phyloP scores from a whole-genome alignment of 2,329 filamentous ascomycete genomes.

The Colletotrichum zoysiae region DNA sequence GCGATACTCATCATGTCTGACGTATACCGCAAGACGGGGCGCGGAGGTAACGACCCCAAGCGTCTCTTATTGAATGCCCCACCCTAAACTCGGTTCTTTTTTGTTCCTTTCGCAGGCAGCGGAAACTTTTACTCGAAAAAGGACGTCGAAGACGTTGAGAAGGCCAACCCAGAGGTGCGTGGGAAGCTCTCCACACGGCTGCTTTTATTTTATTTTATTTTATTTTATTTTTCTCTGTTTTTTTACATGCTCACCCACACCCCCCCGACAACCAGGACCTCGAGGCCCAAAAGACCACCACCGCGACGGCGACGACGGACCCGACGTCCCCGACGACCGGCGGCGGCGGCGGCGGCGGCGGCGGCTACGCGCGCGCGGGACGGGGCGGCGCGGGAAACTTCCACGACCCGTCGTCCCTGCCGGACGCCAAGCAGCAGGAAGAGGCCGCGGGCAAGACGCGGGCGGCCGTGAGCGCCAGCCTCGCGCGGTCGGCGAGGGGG shows the following conservation, averaged over 20 bases:
- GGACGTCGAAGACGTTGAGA: slow-evolving; percentile 61
- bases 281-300: slow-evolving; percentile 49
- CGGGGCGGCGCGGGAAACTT: slow-evolving; percentile 75
- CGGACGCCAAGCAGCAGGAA: slow-evolving; percentile 50
- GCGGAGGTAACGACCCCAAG: slow-evolving; percentile 64
- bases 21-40: slow-evolving; percentile 65
- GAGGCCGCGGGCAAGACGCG: slow-evolving; percentile 51
- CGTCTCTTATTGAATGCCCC: neutral
- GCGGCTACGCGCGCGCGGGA: slow-evolving; percentile 58
- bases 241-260: slow-evolving; percentile 16
- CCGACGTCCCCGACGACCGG: slow-evolving; percentile 37
- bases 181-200: neutral
- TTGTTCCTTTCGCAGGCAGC: neutral
- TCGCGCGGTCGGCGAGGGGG: slow-evolving; percentile 43
- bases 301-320: slow-evolving; percentile 40
- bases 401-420: slow-evolving; percentile 53
- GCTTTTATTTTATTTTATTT: neutral
- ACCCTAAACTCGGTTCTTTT: neutral
- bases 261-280: slow-evolving; percentile 45
- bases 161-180: slow-evolving; percentile 44
- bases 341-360: neutral
- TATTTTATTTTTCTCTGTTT: neutral
- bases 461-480: slow-evolving; percentile 51
- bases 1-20: slow-evolving; percentile 48
- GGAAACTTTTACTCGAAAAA: slow-evolving; percentile 71